Percentiles rank a stretch among this genome's conserved stretches.
Evolutionary conservation across 2,329 filamentous ascomycete genomes (phyloP).

Genomic region (Elsinoe arachidis): DNA sequence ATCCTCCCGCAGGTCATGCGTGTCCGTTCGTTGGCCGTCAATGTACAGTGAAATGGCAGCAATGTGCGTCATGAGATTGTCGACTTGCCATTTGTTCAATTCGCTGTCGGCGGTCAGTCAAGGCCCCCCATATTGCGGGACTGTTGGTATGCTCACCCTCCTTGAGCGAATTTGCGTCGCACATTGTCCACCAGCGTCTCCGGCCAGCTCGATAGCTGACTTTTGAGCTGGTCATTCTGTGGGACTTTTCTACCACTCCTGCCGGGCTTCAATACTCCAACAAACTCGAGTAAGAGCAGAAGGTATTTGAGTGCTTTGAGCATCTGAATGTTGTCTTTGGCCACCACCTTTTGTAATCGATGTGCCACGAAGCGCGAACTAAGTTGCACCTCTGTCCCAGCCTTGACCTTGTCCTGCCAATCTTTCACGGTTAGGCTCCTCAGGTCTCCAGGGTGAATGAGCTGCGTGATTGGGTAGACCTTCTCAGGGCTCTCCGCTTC

Average conservation of each 20-base stretch:
- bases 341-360: slow-evolving; percentile 51
- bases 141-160: slow-evolving; percentile 29
- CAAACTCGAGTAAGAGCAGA: slow-evolving; percentile 40
- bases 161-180: slow-evolving; percentile 59
- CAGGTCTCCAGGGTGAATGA: slow-evolving; percentile 62
- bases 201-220: slow-evolving; percentile 47
- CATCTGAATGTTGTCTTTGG: slow-evolving; percentile 41
- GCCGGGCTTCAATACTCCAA: slow-evolving; percentile 30
- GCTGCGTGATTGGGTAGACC: slow-evolving; percentile 58
- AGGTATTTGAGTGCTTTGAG: slow-evolving; percentile 44
- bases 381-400: slow-evolving; percentile 48
- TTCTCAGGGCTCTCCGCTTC: slow-evolving; percentile 59
- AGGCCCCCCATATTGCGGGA: not conserved
- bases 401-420: slow-evolving; percentile 61
- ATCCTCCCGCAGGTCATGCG: slow-evolving; percentile 61
- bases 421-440: slow-evolving; percentile 60
- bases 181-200: slow-evolving; percentile 58
- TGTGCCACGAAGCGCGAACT: slow-evolving; percentile 57
- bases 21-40: slow-evolving; percentile 66
- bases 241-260: slow-evolving; percentile 44
- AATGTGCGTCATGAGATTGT: slow-evolving; percentile 65
- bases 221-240: slow-evolving; percentile 52
- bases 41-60: slow-evolving; percentile 62
- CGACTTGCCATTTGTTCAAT: slow-evolving; percentile 62
- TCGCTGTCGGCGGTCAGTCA: slow-evolving; percentile 28